Percentiles rank a stretch among this genome's conserved stretches.
Conservation (phyloP, 2,329 filamentous ascomycete species). For the Neodidymelliopsis sp. region DNA sequence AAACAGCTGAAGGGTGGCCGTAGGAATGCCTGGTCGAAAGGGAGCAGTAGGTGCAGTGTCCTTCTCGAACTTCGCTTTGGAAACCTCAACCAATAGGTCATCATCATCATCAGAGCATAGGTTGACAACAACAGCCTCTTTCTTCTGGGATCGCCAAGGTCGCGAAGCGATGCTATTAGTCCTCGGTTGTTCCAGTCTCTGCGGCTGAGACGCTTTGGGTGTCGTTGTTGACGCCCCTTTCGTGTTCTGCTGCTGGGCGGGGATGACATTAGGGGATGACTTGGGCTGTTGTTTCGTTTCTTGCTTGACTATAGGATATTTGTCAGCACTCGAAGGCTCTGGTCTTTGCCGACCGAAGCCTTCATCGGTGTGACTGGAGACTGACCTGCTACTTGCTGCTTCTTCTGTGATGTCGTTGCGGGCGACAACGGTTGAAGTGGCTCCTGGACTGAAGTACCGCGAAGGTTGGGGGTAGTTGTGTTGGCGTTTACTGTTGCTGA, state of each 20-base stretch:
- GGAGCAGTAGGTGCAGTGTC: neutral
- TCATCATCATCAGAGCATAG: slow-evolving; percentile 6
- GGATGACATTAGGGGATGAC: neutral
- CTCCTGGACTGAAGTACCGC: neutral
- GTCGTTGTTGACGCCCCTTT: neutral
- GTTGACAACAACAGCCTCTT: neutral
- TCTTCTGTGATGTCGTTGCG: neutral
- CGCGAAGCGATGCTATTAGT: neutral
- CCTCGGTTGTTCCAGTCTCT: neutral
- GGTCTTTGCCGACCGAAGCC: neutral
- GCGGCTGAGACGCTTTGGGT: neutral
- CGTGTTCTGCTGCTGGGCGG: neutral
- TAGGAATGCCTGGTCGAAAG: neutral
- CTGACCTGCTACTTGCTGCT: neutral
- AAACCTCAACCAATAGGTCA: neutral
- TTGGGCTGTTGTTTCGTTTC: neutral
- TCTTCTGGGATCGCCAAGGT: neutral
- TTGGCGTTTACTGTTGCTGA: neutral
- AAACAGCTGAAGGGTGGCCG: neutral
- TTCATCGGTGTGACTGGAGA: neutral
- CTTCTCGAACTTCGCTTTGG: neutral
- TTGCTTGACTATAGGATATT: neutral
- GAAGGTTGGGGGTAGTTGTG: neutral
- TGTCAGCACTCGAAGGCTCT: no score
- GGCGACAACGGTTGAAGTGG: neutral